These are phyloP conservation scores for Apiospora marii DNA, from an alignment of 2,329 filamentous ascomycete species.

Conservation along the genomic window DNA sequence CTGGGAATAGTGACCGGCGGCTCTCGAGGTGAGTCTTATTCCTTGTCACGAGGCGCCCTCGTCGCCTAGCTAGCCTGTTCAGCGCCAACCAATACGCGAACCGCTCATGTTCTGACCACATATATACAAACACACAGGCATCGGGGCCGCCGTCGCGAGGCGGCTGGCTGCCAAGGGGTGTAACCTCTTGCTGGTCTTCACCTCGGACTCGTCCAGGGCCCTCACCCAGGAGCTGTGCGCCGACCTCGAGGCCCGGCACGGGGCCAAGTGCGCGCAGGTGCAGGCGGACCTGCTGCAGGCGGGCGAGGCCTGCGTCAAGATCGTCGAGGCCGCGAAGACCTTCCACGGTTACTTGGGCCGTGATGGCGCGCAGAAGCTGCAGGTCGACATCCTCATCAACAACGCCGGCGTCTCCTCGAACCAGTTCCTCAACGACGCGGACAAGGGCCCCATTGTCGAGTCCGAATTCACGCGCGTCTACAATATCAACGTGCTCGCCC, in stretches of 20 bases:
- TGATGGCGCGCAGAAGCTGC: background rate
- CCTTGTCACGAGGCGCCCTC: background rate
- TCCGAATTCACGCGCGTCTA: slow-evolving; percentile 68
- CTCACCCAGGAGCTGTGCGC: slow-evolving; percentile 24
- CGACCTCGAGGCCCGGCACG: slow-evolving; percentile 27
- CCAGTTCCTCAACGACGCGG: slow-evolving; percentile 54
- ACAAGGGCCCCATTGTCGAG: slow-evolving; percentile 47
- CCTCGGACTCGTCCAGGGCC: slow-evolving; percentile 28
- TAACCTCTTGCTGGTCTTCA: slow-evolving; percentile 30
- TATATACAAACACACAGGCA: slow-evolving; percentile 32
- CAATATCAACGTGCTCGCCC: slow-evolving; percentile 63
- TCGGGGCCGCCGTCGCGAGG: slow-evolving; percentile 30
- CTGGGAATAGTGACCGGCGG: slow-evolving; percentile 57
- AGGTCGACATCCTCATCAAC: slow-evolving; percentile 73
- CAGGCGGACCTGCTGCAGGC: slow-evolving; percentile 29
- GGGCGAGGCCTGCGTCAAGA: slow-evolving; percentile 21
- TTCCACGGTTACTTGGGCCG: slow-evolving; percentile 26
- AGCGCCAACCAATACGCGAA: background rate
- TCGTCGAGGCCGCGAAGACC: slow-evolving; percentile 28
- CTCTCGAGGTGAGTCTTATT: slow-evolving; percentile 45
- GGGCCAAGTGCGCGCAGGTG: slow-evolving; percentile 25
- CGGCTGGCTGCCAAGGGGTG: slow-evolving; percentile 29
- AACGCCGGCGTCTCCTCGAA: slow-evolving; percentile 68
- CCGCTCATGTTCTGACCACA: background rate
- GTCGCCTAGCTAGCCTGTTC: background rate